Conservation (phyloP, 352 stramenopile species). For the Globisporangium mamillatum region DNA sequence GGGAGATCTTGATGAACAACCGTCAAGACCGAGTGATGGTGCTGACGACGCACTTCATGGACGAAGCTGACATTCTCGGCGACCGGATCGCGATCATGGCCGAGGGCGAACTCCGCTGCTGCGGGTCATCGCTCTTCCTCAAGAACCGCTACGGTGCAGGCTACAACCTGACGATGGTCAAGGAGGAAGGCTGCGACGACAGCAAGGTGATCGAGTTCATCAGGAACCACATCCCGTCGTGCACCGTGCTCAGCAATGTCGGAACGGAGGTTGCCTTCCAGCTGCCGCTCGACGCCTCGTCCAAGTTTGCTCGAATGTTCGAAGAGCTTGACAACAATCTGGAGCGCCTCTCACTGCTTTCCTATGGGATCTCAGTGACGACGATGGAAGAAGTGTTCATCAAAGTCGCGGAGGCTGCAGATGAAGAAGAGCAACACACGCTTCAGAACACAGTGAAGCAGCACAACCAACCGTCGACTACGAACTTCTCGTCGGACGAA, state of each 20-base stretch:
- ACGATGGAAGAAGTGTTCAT: slow-evolving; percentile 91
- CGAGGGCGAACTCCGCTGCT: slow-evolving; percentile 43
- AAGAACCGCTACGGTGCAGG: slow-evolving; percentile 55
- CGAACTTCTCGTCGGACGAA: slow-evolving; percentile 29
- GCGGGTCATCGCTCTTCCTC: slow-evolving; percentile 72
- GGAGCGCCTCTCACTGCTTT: slow-evolving; percentile 38
- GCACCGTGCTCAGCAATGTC: slow-evolving; percentile 72
- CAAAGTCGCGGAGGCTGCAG: slow-evolving; percentile 71
- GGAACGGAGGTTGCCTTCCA: slow-evolving; percentile 80
- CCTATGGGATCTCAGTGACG: slow-evolving; percentile 88
- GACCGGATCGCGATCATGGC: slow-evolving; percentile 83
- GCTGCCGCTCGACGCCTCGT: slow-evolving; percentile 53
- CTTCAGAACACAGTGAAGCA: slow-evolving; percentile 20
- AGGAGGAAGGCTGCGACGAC: slow-evolving; percentile 30
- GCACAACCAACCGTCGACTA: slow-evolving; percentile 7
- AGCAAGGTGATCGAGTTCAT: slow-evolving; percentile 41
- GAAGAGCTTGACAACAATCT: slow-evolving; percentile 53
- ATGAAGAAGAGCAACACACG: slow-evolving; percentile 53
- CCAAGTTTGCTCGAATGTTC: slow-evolving; percentile 68
- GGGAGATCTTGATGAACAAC: slow-evolving; percentile 61
- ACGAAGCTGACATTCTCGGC: slow-evolving; percentile 83
- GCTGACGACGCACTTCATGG: slow-evolving; percentile 94
- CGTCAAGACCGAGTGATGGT: slow-evolving; percentile 63
- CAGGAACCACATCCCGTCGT: slow-evolving; percentile 30
- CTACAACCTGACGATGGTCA: slow-evolving; percentile 40